Percentiles rank a stretch among this genome's conserved stretches.
Evolutionary conservation across 257 asterid species (phyloP).

Genomic region (Solanum pinnatisectum): DNA sequence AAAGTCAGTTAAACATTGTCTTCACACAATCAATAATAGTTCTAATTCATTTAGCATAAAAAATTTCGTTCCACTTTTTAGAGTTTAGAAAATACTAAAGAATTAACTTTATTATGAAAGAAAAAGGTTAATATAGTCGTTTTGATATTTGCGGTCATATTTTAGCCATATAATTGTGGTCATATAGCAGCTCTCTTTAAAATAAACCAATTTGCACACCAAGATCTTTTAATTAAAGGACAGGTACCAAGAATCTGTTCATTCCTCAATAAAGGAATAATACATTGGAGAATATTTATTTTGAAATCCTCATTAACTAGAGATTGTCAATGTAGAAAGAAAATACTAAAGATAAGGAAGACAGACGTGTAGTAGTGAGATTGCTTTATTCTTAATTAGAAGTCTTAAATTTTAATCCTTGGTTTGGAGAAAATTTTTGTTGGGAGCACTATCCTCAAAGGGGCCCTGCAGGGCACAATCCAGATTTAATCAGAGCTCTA

Average conservation of each 20-base stretch:
- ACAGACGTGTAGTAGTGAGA: not conserved
- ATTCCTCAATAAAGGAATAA: not conserved
- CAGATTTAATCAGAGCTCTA: no score
- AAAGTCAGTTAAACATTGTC: no score
- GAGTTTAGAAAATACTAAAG: not conserved
- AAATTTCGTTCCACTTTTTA: not conserved
- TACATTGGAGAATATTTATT: not conserved
- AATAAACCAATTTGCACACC: not conserved
- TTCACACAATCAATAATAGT: not conserved
- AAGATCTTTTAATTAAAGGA: not conserved
- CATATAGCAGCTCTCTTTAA: not conserved
- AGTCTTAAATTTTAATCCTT: fast-evolving
- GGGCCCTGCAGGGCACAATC: fast-evolving
- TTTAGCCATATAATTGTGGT: not conserved
- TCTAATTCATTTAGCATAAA: not conserved
- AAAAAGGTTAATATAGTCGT: not conserved
- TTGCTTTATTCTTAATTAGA: no score
- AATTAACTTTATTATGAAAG: not conserved
- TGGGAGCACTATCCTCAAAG: fast-evolving
- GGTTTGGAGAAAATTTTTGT: fast-evolving
- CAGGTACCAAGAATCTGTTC: not conserved
- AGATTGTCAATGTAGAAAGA: not conserved
- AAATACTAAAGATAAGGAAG: not conserved
- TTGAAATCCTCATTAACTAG: not conserved
- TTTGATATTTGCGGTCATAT: not conserved